Evolutionary conservation across 2,329 filamentous ascomycete species (phyloP).

Genomic region (Colletotrichum lupini): DNA sequence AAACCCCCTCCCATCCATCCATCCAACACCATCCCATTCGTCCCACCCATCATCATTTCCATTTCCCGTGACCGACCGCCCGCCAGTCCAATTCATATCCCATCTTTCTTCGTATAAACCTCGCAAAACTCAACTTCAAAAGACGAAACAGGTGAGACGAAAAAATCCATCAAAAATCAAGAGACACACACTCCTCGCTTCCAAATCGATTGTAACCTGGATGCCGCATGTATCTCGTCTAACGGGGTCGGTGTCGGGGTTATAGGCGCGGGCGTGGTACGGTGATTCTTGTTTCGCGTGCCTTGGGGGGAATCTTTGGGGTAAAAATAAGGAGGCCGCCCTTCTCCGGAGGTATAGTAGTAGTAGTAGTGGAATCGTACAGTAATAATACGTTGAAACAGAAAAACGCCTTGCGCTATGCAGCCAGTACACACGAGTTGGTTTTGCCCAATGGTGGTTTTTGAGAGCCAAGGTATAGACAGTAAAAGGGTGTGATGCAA

Average conservation of each 20-base stretch:
- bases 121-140: neutral
- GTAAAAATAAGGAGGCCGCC: conserved; percentile 17
- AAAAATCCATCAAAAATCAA: conserved; percentile 2
- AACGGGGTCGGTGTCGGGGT: neutral
- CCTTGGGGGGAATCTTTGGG: conserved; percentile 30
- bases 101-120: conserved; percentile 6
- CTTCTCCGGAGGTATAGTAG: conserved; percentile 28
- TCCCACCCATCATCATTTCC: conserved; percentile 14
- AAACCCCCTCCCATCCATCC: neutral
- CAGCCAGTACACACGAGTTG: conserved; percentile 25
- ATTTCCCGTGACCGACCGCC: conserved; percentile 13
- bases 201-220: conserved; percentile 11
- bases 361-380: conserved; percentile 23
- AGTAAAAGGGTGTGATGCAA: conserved; percentile 4
- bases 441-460: conserved; percentile 20
- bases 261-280: neutral
- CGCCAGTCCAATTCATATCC: conserved; percentile 4
- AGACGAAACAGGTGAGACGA: neutral
- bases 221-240: conserved; percentile 26
- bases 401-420: conserved; percentile 38
- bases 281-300: neutral
- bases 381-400: neutral
- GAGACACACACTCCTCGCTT: conserved; percentile 23
- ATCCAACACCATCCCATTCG: neutral
- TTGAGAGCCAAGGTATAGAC: conserved; percentile 31